A percentile compares a stretch with the other conserved stretches of the same genome.
Conservation (phyloP, 805 yeast species). For the Saccharomycopsis olivae region DNA sequence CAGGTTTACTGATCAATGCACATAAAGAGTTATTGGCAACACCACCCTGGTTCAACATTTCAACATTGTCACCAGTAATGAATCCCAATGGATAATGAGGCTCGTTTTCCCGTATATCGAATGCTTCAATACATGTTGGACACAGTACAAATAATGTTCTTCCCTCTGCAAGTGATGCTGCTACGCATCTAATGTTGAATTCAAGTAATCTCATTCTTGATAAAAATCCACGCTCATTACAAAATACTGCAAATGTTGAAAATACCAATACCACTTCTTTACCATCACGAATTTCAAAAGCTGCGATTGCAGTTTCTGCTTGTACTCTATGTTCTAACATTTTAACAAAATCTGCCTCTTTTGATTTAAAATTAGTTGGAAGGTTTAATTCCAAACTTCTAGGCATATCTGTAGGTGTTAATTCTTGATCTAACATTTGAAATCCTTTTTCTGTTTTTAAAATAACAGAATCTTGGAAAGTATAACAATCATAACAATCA, state of each 20-base stretch:
- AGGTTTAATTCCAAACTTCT: slow-evolving; percentile 6
- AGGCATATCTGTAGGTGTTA: slow-evolving; percentile 11
- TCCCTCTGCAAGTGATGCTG: slow-evolving; percentile 6
- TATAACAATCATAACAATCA: slow-evolving; percentile 12
- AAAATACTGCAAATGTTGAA: slow-evolving; percentile 14
- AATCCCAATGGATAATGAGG: not conserved
- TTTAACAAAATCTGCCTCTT: slow-evolving; percentile 8
- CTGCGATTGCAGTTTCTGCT: slow-evolving; percentile 9
- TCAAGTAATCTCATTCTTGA: slow-evolving; percentile 10
- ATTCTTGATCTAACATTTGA: slow-evolving; percentile 11
- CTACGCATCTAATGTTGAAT: slow-evolving; percentile 9
- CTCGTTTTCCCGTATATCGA: slow-evolving; percentile 1
- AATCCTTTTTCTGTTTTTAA: slow-evolving; percentile 15
- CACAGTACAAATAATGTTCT: slow-evolving; percentile 6
- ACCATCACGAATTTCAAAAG: slow-evolving; percentile 6
- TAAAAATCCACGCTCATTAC: slow-evolving; percentile 17
- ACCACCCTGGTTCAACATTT: slow-evolving; percentile 3
- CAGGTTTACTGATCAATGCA: slow-evolving; percentile 5
- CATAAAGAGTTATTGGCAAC: not conserved
- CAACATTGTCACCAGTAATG: slow-evolving; percentile 14
- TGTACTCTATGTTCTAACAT: slow-evolving; percentile 9
- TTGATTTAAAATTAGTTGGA: not conserved
- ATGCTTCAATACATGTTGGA: slow-evolving; percentile 10
- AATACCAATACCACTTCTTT: slow-evolving; percentile 14
- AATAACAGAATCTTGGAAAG: slow-evolving; percentile 7